Evolutionary conservation across 148 eudicot genomes (phyloP).

Genomic region (Limonium bicolor): DNA sequence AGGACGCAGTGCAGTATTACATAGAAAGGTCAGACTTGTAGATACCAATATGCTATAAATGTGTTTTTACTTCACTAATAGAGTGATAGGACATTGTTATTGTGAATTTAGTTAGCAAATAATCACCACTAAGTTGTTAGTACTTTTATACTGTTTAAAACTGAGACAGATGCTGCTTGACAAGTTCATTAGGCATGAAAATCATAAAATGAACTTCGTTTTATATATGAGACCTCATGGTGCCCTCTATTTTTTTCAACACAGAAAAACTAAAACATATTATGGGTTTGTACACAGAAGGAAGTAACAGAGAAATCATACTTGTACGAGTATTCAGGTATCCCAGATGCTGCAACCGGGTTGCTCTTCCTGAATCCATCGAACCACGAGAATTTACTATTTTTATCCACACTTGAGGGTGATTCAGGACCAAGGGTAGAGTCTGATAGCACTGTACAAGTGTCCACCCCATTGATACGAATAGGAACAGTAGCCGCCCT

Average conservation of each 20-base stretch:
- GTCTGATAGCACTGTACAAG: conserved; percentile 60
- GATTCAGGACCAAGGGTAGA: conserved; percentile 80
- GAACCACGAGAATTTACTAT: conserved; percentile 45
- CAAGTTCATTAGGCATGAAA: no score
- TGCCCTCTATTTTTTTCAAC: not conserved
- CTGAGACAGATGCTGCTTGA: no score
- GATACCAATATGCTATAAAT: no score
- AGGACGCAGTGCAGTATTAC: no score
- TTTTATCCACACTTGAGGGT: conserved; percentile 28
- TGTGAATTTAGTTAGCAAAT: no score
- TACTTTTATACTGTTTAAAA: no score
- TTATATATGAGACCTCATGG: not conserved
- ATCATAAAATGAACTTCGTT: no score
- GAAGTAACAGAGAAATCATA: conserved; percentile 11
- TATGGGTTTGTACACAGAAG: not conserved
- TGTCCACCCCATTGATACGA: conserved; percentile 66
- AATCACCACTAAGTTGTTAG: no score
- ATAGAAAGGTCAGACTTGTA: no score
- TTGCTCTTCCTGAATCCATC: conserved; percentile 55
- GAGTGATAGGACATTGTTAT: no score
- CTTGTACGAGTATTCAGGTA: conserved; percentile 80
- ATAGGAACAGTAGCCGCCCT: conserved; percentile 54
- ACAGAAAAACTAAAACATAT: not conserved
- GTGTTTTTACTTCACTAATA: no score
- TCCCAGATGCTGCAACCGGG: conserved; percentile 73